phyloP scores from a whole-genome alignment of 768 basidiomycete species.

The Erythrobasidium yunnanense region DNA sequence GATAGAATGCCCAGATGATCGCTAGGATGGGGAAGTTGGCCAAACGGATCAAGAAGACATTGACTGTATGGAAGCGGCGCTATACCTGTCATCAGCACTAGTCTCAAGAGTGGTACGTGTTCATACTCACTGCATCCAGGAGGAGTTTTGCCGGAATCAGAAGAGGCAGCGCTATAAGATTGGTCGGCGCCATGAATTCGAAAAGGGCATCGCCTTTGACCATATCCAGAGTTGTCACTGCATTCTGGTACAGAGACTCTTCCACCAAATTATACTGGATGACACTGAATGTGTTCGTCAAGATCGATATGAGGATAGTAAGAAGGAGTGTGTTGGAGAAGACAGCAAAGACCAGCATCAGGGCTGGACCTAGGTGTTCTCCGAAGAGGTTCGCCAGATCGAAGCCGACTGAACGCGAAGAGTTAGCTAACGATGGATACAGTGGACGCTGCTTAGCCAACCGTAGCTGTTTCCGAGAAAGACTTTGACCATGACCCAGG shows the following conservation, averaged over 20 bases:
- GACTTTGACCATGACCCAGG: slow-evolving; percentile 19
- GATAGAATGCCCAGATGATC: slow-evolving; percentile 11
- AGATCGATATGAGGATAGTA: slow-evolving; percentile 54
- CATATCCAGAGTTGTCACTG: slow-evolving; percentile 68
- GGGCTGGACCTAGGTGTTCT: not conserved
- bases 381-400: not conserved
- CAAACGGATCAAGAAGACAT: slow-evolving; percentile 17
- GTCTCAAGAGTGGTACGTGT: not conserved
- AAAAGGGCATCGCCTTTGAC: slow-evolving; percentile 41
- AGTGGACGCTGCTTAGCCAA: slow-evolving; percentile 28
- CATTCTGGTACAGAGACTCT: slow-evolving; percentile 32
- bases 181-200: slow-evolving; percentile 66
- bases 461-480: slow-evolving; percentile 12
- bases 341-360: slow-evolving; percentile 6
- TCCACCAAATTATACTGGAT: slow-evolving; percentile 61
- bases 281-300: slow-evolving; percentile 90
- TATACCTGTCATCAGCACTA: not conserved
- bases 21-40: slow-evolving; percentile 5
- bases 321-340: slow-evolving; percentile 56
- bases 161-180: slow-evolving; percentile 70
- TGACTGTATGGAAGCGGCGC: slow-evolving; percentile 25
- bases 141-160: slow-evolving; percentile 79
- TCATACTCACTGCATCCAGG: slow-evolving; percentile 40
- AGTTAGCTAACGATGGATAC: slow-evolving; percentile 23
- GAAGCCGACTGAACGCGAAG: slow-evolving; percentile 7